Conservation (phyloP, 164 flowering plant genomes). For the Magnolia sinica region DNA sequence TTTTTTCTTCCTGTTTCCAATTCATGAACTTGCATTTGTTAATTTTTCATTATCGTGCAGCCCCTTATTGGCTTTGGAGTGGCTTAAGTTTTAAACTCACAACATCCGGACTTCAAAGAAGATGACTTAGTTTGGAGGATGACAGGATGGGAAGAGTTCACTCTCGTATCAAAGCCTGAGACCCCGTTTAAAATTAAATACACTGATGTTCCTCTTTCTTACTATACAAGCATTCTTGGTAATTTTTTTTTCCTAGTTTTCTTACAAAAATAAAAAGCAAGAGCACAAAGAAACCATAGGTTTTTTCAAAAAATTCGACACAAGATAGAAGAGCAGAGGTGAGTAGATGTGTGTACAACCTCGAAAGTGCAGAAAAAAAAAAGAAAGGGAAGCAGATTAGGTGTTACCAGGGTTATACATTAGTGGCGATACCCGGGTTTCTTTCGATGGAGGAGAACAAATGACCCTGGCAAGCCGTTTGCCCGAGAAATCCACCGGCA, state of each 20-base stretch:
- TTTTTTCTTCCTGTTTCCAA: background rate
- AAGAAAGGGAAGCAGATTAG: too few relatives aligned
- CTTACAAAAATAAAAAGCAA: too few relatives aligned
- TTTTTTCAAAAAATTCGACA: too few relatives aligned
- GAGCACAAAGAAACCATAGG: too few relatives aligned
- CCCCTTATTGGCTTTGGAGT: conserved; percentile 30
- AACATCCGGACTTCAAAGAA: conserved; percentile 31
- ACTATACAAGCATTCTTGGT: conserved; percentile 38
- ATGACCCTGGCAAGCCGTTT: too few relatives aligned
- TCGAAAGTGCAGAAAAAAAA: too few relatives aligned
- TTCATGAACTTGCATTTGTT: background rate
- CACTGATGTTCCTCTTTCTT: conserved; percentile 52
- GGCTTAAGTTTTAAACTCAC: conserved; percentile 43
- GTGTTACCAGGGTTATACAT: too few relatives aligned
- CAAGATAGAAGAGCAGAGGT: too few relatives aligned
- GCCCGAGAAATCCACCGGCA: too few relatives aligned
- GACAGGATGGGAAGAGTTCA: conserved; percentile 58
- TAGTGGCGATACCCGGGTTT: too few relatives aligned
- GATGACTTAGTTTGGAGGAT: conserved; percentile 60
- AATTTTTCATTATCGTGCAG: background rate
- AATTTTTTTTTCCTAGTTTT: background rate
- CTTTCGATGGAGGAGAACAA: too few relatives aligned
- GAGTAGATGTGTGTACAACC: too few relatives aligned
- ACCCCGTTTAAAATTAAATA: conserved; percentile 31
- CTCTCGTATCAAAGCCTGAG: conserved; percentile 17